These are phyloP conservation scores for Cladosporium cucumerinum DNA, from an alignment of 2,329 filamentous ascomycete genomes.

Conservation along the genomic window DNA sequence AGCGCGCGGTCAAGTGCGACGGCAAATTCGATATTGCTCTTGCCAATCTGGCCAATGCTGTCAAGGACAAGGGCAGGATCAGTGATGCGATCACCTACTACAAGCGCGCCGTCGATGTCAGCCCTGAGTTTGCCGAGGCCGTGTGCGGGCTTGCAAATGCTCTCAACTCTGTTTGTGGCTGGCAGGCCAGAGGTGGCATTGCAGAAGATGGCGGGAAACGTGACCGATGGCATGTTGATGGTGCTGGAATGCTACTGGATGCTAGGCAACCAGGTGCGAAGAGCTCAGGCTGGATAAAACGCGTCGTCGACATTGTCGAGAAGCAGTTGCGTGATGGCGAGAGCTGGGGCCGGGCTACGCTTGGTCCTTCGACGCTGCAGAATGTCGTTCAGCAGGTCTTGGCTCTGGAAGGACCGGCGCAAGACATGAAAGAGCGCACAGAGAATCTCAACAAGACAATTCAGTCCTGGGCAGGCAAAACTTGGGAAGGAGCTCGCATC, in stretches of 20 bases:
- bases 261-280: slow-evolving; percentile 57
- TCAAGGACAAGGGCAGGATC: slow-evolving; percentile 92
- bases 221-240: slow-evolving; percentile 92
- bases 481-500: slow-evolving; percentile 85
- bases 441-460: slow-evolving; percentile 38
- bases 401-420: slow-evolving; percentile 33
- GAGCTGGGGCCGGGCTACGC: slow-evolving; percentile 72
- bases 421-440: slow-evolving; percentile 36
- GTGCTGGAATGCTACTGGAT: slow-evolving; percentile 77
- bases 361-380: slow-evolving; percentile 47
- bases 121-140: slow-evolving; percentile 92
- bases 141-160: slow-evolving; percentile 94
- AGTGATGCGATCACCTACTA: slow-evolving; percentile 92
- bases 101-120: slow-evolving; percentile 82
- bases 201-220: slow-evolving; percentile 67
- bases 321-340: slow-evolving; percentile 85
- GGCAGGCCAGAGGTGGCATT: slow-evolving; percentile 84
- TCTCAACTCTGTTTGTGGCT: slow-evolving; percentile 93
- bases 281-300: slow-evolving; percentile 77
- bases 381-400: slow-evolving; percentile 47
- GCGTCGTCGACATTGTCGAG: slow-evolving; percentile 84
- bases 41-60: slow-evolving; percentile 93
- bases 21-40: slow-evolving; percentile 94
- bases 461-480: slow-evolving; percentile 62
- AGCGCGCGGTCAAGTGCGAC: slow-evolving; percentile 88